These are phyloP conservation scores for Theobroma cacao DNA, from an alignment of 345 rosid genomes.

Conservation along the genomic window DNA sequence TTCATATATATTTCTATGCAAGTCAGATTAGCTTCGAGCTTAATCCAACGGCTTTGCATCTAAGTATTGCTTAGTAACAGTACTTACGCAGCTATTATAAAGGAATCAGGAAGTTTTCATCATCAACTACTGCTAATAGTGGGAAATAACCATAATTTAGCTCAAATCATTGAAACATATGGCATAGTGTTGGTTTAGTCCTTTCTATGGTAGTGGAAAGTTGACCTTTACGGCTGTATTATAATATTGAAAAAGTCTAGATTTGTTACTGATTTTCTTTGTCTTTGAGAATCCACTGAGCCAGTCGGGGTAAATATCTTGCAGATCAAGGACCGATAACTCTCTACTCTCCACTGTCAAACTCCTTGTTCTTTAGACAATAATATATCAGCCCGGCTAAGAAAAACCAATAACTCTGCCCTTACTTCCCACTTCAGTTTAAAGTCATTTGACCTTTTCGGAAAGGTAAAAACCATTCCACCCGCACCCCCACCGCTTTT, in stretches of 20 bases:
- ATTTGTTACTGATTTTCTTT: neutral
- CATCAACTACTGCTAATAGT: neutral
- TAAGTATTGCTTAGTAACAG: neutral
- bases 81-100: neutral
- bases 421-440: neutral
- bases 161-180: neutral
- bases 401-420: neutral
- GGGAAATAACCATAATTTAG: conserved; percentile 9
- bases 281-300: neutral
- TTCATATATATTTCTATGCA: neutral
- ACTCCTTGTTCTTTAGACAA: neutral
- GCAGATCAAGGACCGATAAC: neutral
- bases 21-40: neutral
- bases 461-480: neutral
- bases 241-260: neutral
- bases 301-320: neutral
- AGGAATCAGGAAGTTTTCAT: neutral
- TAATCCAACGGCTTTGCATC: neutral
- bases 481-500: too few species aligned
- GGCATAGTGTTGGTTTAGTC: neutral
- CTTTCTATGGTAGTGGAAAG: neutral
- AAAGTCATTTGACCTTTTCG: neutral
- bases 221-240: neutral
- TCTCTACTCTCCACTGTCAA: neutral
- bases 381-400: neutral